Base-by-base conservation (phyloP, 768 basidiomycete species). In the Auricularia auricula-judae region DNA sequence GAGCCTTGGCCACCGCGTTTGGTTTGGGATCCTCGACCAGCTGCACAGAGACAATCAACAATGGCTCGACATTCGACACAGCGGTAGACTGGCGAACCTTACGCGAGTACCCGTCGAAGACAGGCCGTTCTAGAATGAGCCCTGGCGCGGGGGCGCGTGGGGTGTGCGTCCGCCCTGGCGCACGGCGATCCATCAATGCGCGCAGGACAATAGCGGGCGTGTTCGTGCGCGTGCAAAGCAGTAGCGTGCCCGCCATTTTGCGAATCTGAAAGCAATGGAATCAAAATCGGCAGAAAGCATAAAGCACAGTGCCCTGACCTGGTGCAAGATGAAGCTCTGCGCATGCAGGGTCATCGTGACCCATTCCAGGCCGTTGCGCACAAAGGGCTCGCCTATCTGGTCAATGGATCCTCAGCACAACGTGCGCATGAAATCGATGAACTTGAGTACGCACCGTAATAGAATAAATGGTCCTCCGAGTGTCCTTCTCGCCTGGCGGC, bases 271-370 rank as follows among this genome's bases (percentile, higher is more conserved):
- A 44, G 18, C 43, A 44, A 10, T 10, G 43, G 11, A 10, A 18
- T 44, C 10, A 44, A 18, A 44, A 44, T 29, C 29, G 29, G 29
- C 29, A 29, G 29, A 29, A 29, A 29, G 29, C 29, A 29, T 29
- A 29, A 29, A 29, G 29, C 29, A 29, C 29, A 18, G 4, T 4
- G 47, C 21, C 76, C 81, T 63, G 70, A 94, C 94, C 81, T 99
- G 96, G 74, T 99, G 96, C 64, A 99, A 76, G 97, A 99, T 98
- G 74, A 99, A 99, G 70, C 91, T 94, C 75, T 99, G 97, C 0
- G 97, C 97, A 72, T 98, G 93, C 72, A 97, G 88, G 66, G 89
- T 79, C 21, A 98, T 86, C 56, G 88, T 89, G 53, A 98, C 84
- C 95, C 96, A 98, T 72, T 99, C 96, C 2, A 90, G 94, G 47